Percentiles rank a stretch among this genome's conserved stretches.
Evolutionary conservation across 192 early-diverging fungal genomes (phyloP).

Genomic region (Coemansia sp.): DNA sequence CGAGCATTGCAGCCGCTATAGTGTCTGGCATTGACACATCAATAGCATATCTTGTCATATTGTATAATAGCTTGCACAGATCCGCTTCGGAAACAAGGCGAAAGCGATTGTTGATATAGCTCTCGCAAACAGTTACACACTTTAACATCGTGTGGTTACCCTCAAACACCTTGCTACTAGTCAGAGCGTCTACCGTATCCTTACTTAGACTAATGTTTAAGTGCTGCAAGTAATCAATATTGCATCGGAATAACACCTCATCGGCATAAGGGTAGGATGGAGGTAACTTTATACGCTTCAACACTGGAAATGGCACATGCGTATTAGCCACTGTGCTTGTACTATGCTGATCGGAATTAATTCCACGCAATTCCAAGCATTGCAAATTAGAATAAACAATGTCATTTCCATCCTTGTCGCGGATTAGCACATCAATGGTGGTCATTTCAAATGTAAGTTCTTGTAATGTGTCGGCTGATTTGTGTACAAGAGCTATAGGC

Average conservation of each 20-base stretch:
- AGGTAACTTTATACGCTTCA: no score
- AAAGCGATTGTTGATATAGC: no score
- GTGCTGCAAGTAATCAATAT: background rate
- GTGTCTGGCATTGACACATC: no score
- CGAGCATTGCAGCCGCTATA: no score
- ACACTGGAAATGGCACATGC: background rate
- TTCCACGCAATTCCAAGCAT: background rate
- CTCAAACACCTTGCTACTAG: background rate
- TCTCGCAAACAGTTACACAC: no score
- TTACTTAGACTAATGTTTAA: background rate
- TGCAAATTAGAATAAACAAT: constrained; percentile 2
- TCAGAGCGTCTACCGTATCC: background rate
- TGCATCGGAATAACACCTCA: constrained; percentile 9
- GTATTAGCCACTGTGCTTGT: no score
- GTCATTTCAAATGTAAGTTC: background rate
- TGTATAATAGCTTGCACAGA: no score
- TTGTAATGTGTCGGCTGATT: background rate
- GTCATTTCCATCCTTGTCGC: background rate
- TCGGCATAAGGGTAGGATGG: no score
- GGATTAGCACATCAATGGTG: background rate
- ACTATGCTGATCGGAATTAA: background rate
- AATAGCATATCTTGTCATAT: no score
- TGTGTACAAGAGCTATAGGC: background rate
- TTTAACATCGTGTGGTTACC: no score
- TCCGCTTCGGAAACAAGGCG: no score